Evolutionary conservation across 305 asterid species (phyloP), one percentile per base, ranked within the genome.

Genomic region (Fraxinus paxiana): DNA sequence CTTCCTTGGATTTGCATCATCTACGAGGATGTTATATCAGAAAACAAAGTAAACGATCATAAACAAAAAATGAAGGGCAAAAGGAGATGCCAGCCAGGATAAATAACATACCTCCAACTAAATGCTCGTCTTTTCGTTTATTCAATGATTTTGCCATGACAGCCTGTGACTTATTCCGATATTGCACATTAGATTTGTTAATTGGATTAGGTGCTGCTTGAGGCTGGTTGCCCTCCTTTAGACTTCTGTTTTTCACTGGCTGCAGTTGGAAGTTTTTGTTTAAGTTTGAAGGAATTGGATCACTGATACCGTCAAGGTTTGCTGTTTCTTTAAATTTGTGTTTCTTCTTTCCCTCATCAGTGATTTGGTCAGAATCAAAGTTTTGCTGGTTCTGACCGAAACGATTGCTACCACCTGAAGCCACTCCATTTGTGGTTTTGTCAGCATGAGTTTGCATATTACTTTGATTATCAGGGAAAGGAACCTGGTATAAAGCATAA

Each of bases 181-280:
- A 90, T 77, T 87, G 91, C 82, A 83, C 43, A 82, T 72, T 78
- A 10, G 82, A 82, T 48, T 87, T 86, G 74, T 84, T 84, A 48
- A 86, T 73, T 35, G 80, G 75, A 81, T 80, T 87, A 61, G 83
- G 80, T 83, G 89, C 92, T 28, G 81, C 18, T 79, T 75, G 78
- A 78, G 85, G 81, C 75, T 85, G 93, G 86, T 88, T 89, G 88
- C 77, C 84, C 79, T 89, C 92, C 87, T 85, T 89, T 48, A 81
- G 77, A 85, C 85, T 84, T 81, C 80, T 90, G 70, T 70, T 83
- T 84, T 86, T 91, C 84, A 84, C 56, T 54, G 79, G 67, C 80
- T 80, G 85, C 70, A 28, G 88, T 56, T 83, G 91, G 84, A 83
- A 48, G 59, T 82, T 90, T 85, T 83, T 87, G 77, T 83, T 75